Evolutionary conservation across 23 red algal genomes (phyloP), one percentile per base, ranked within the genome.

Genomic region (Gracilariopsis chorda): DNA sequence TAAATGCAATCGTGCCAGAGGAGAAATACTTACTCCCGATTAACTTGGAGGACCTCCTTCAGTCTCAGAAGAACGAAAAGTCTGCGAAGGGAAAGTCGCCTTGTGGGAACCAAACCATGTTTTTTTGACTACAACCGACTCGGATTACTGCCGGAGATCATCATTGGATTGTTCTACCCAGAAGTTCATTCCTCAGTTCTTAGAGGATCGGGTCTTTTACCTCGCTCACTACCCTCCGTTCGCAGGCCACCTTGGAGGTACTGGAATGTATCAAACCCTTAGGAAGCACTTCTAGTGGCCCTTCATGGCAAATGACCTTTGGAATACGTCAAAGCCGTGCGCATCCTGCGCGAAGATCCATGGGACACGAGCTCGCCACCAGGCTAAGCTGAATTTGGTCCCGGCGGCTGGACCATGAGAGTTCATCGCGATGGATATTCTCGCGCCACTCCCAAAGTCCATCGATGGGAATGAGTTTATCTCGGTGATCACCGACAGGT

Each of bases 241-340:
- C 23, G 64, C 84, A 21, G 64, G 65, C 16, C 64, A 88, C 39
- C 84, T 48, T 2, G 63, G 70, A 46, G 68, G 53, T 14, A 28
- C 11, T 11, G 16, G 46, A 8, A 90, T 90, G 43, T 78, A 59
- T 48, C 53, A 79, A 20, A 63, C 71, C 34, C 2, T 90, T 13
- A 46, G 69, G 36, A 60, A 67, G 35, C 21, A 61, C 30, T 73
- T 65, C 48, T 90, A 79, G 17, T 90, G 71, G 70, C 72, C 51
- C 21, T 47, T 67, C 14, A 90, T 90, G 70, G 52, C 42, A 0
- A 48, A 35, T 3, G 71, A 90, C 55, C 40, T 82, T 6, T 58
- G 32, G 78, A 11, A 82, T 5, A 35, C 28, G 7, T 4, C 60
- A 6, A 30, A 21, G 60, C 34, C 9, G 4, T 65, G 60, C 19